Conservation (phyloP, 768 basidiomycete genomes). For the Boletus fagicola region DNA sequence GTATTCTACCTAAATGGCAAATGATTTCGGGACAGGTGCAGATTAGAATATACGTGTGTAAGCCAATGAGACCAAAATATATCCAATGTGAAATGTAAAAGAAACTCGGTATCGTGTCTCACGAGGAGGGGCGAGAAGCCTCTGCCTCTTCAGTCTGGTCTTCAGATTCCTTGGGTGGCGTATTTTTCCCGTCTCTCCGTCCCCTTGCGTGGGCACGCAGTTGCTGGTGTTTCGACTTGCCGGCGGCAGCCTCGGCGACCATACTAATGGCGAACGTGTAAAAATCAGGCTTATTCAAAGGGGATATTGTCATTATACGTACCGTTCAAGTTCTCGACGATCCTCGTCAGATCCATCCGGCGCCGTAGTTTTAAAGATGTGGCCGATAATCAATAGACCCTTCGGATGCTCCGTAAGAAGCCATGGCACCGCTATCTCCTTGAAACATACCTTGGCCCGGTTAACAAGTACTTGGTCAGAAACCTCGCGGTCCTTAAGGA, state of each 20-base stretch:
- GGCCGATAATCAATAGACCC: constrained; percentile 87
- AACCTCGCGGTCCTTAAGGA: constrained; percentile 75
- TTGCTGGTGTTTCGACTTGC: constrained; percentile 59
- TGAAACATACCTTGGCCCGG: constrained; percentile 71
- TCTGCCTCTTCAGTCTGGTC: constrained; percentile 26
- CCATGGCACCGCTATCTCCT: background rate
- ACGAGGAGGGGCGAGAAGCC: constrained; percentile 11
- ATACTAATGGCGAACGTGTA: constrained; percentile 46
- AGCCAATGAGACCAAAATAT: constrained; percentile 17
- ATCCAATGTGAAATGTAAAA: constrained; percentile 18
- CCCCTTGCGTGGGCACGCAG: constrained; percentile 28
- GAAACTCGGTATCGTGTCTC: constrained; percentile 10
- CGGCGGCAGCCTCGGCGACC: constrained; percentile 81
- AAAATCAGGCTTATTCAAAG: constrained; percentile 2
- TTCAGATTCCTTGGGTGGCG: constrained; percentile 34
- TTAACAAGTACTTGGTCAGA: constrained; percentile 70
- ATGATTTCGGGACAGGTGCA: constrained; percentile 15
- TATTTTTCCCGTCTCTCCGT: constrained; percentile 39
- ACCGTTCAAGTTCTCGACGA: constrained; percentile 92
- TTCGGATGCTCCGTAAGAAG: constrained; percentile 28
- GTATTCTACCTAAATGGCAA: constrained; percentile 17
- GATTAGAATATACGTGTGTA: constrained; percentile 21
- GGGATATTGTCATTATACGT: constrained; percentile 21
- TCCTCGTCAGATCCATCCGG: constrained; percentile 95
- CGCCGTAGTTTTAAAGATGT: constrained; percentile 78